These are phyloP conservation scores for Holtermannia corniformis DNA, from an alignment of 768 basidiomycete genomes.

Conservation along the genomic window DNA sequence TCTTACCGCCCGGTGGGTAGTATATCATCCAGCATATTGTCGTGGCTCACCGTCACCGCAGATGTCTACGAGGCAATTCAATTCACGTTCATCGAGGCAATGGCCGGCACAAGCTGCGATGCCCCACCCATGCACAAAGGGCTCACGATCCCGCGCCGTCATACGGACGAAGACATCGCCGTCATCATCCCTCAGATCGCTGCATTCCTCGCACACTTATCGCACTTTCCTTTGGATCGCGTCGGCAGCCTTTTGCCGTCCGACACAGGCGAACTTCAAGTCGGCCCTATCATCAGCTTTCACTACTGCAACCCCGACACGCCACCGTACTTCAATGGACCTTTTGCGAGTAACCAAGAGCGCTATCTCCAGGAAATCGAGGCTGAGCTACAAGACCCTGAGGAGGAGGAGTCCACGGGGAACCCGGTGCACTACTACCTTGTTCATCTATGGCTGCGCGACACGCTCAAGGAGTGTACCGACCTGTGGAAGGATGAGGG, in stretches of 20 bases:
- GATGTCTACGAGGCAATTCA: not conserved
- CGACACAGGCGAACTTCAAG: too few relatives aligned
- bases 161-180: not conserved
- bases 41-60: too few relatives aligned
- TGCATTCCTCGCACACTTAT: not conserved
- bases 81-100: not conserved
- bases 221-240: not conserved
- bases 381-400: not conserved
- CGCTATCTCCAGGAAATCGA: slow-evolving; percentile 10
- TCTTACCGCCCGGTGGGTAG: too few relatives aligned
- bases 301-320: too few relatives aligned
- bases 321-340: slow-evolving; percentile 9
- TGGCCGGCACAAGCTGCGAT: not conserved
- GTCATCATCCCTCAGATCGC: not conserved
- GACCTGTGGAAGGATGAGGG: not conserved
- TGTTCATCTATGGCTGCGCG: not conserved
- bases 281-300: not conserved
- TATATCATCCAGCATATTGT: too few relatives aligned
- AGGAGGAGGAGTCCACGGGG: not conserved
- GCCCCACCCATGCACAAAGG: too few relatives aligned
- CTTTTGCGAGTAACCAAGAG: slow-evolving; percentile 8
- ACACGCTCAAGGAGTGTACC: not conserved
- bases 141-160: not conserved
- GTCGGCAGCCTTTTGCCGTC: not conserved
- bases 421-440: slow-evolving; percentile 4